Evolutionary conservation across 2,329 filamentous ascomycete genomes (phyloP).

Genomic region (Diplocarpon mali): DNA sequence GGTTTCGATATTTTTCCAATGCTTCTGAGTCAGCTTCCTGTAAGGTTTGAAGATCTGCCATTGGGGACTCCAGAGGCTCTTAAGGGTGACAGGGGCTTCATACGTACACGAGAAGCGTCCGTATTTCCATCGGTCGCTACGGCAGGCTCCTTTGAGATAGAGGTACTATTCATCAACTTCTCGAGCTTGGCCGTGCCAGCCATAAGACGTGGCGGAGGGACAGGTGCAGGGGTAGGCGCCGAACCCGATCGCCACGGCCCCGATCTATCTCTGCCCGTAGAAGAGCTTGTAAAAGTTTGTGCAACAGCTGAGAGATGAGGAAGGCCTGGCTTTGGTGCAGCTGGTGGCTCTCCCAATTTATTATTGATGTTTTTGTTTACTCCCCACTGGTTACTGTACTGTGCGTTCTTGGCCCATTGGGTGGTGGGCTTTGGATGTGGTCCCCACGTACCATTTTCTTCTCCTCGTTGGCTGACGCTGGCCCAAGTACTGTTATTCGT

Average conservation of each 20-base stretch:
- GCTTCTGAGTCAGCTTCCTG: neutral
- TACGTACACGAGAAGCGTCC: neutral
- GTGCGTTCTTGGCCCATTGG: neutral
- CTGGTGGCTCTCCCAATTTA: neutral
- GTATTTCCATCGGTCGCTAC: neutral
- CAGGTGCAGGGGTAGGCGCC: neutral
- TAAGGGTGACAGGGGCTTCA: no score
- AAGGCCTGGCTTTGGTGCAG: neutral
- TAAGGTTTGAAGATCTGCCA: neutral
- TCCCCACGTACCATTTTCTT: neutral
- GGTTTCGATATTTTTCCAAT: neutral
- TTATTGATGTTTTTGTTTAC: neutral
- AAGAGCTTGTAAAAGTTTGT: neutral
- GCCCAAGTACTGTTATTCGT: neutral
- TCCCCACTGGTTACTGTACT: neutral
- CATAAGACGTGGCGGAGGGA: neutral
- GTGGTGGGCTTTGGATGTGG: neutral
- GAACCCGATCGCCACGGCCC: neutral
- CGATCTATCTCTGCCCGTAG: neutral
- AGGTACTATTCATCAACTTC: neutral
- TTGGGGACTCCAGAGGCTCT: no score
- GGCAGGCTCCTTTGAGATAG: neutral
- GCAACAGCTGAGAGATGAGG: neutral
- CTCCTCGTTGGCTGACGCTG: constrained; percentile 1
- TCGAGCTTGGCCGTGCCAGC: neutral